Evolutionary conservation across 768 basidiomycete species (phyloP), one percentile per base, ranked within the genome.

Genomic region (Collybia nuda): DNA sequence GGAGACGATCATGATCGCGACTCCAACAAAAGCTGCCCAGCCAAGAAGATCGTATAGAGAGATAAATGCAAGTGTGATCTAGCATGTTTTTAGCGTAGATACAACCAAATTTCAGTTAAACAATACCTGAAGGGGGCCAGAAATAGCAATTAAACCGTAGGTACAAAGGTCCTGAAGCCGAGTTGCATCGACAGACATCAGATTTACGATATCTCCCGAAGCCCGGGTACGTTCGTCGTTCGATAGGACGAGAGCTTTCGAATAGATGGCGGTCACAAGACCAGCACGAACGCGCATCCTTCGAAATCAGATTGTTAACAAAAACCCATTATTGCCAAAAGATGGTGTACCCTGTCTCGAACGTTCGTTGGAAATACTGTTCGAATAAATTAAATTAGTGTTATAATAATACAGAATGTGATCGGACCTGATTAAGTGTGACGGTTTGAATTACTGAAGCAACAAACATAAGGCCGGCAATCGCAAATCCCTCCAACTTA

Each of bases 221-320:
- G 90, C 80, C 37, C 91, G 82, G 8, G 80, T 78, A 4, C 88
- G 82, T 60, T 92, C 93, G 51, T 92, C 89, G 58, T 88, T 93
- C 1, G 90, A 91, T 7, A 98, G 79, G 3, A 91, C 77, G 18
- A 98, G 74, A 0, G 93, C 80, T 64, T 98, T 97, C 44, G 83
- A 72, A 71, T 96, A 98, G 45, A 97, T 92, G 3, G 77, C 80
- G 1, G 85, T 85, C 12, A 98, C 83, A 18, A 98, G 79, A 0
- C 94, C 95, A 0, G 91, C 88, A 23, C 93, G 85, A 39, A 97
- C 81, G n/a, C 95, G 85, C 94, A 96, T 96, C 6, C 92, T 77
- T 32, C 11, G 38, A 18, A 11, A 45, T 29, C 3, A 37, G 11
- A 55, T 23, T 26, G 17, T 6, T n/a, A 24, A 38, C 5, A 7